Evolutionary conservation across 2,329 filamentous ascomycete genomes (phyloP).

Genomic region (Neonectria punicea): DNA sequence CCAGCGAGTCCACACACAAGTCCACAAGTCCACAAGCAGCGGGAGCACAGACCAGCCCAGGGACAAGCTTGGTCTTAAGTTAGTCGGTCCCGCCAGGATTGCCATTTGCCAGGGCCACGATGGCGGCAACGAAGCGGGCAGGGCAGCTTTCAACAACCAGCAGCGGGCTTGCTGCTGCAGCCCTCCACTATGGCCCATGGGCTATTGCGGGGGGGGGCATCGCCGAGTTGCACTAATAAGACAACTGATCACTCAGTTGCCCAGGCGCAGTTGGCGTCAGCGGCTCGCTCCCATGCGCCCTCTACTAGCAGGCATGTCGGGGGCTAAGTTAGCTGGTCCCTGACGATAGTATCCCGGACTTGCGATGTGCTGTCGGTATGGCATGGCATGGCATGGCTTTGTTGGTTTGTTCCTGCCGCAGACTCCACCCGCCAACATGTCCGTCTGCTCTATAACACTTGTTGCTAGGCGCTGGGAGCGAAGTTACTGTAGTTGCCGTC

Average conservation of each 20-base stretch:
- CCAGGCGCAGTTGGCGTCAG: slow-evolving; percentile 19
- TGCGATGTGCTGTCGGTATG: slow-evolving; percentile 16
- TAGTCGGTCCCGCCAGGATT: not conserved
- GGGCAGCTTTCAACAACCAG: not conserved
- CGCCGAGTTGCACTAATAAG: slow-evolving; percentile 20
- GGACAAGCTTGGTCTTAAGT: not conserved
- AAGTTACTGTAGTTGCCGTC: slow-evolving; percentile 24
- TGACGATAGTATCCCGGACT: slow-evolving; percentile 10
- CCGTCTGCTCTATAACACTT: not conserved
- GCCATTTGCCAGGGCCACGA: slow-evolving; percentile 10
- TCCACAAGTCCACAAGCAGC: not conserved
- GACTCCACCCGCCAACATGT: slow-evolving; percentile 25
- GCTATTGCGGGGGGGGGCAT: slow-evolving; percentile 20
- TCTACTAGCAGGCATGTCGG: slow-evolving; percentile 3
- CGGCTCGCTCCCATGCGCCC: slow-evolving; percentile 28
- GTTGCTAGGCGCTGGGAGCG: slow-evolving; percentile 3
- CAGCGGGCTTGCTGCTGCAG: slow-evolving; percentile 1
- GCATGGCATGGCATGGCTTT: not conserved
- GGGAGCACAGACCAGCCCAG: not conserved
- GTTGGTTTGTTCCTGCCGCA: slow-evolving; percentile 23
- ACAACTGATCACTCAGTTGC: slow-evolving; percentile 19
- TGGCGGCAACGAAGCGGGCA: not conserved
- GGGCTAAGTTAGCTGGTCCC: not conserved
- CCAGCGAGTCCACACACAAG: not conserved
- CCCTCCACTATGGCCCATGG: slow-evolving; percentile 8